Base-by-base conservation (phyloP, 805 yeast genomes). In the Myxozyma vanderwaltii region DNA sequence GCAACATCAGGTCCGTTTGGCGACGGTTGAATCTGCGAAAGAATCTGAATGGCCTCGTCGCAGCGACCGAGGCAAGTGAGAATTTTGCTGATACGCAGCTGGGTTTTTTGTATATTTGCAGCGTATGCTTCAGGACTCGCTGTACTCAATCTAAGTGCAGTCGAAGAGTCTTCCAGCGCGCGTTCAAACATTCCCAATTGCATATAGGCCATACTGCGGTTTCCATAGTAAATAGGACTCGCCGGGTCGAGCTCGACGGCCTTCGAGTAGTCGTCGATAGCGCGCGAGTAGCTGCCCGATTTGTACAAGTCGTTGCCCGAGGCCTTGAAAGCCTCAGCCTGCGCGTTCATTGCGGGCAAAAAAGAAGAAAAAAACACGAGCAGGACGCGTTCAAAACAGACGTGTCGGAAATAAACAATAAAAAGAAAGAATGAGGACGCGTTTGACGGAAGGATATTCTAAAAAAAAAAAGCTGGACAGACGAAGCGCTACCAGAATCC, bases 251-350 rank as follows among this genome's bases (percentile, higher is more conserved):
- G 56, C 24, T 54, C 63, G 23, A 64, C 52, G 15, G 68, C 68
- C 23, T 49, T 36, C 27, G 64, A 39, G 54, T 64, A 64, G 26
- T 27, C 46, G 35, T 67, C 67, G 10, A 77, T 58, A 13, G 79
- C 80, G 63, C 68, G 68, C 2, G 75, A 44, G 63, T 75, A 76
- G 59, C 71, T 60, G 49, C 74, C 75, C 21, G 65, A 57, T 60
- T 74, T 74, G 68, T 74, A 76, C 44, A 69, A 66, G 29, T 63
- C 72, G 61, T 76, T 76, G 33, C 80, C 80, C 51, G 71, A 67
- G 45, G 68, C 71, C 54, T 74, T 73, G 54, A 40, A 46, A 29
- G 36, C 53, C 43, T 59, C 65, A 8, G 63, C 64, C 21, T 29
- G 33, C 33, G 33, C 33, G 33, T 29, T 29, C 33, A 40, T 13